phyloP scores from a whole-genome alignment of 495 filamentous ascomycete genomes.

The Geoglossum glabrum region DNA sequence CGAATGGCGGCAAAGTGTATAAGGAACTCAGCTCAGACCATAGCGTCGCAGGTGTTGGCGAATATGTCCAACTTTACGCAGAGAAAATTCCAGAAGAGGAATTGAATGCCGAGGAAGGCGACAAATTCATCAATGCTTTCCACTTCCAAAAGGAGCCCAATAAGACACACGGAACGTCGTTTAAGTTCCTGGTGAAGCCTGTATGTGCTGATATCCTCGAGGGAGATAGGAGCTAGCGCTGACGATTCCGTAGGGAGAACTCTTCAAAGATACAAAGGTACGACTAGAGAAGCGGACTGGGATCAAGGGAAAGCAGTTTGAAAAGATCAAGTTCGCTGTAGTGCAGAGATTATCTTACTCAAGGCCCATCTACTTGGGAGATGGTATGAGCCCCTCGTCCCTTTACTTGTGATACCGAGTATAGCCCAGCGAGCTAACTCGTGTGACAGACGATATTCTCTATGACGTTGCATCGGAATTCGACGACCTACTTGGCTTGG shows the following conservation, averaged over 20 bases:
- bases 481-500: constrained; percentile 74
- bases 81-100: constrained; percentile 72
- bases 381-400: constrained; percentile 50
- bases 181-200: constrained; percentile 71
- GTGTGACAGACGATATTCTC: constrained; percentile 55
- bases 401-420: background rate
- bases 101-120: constrained; percentile 31
- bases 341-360: constrained; percentile 48
- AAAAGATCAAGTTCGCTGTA: constrained; percentile 93
- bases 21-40: constrained; percentile 45
- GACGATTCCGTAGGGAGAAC: constrained; percentile 39
- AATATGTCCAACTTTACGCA: constrained; percentile 67
- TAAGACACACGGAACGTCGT: constrained; percentile 67
- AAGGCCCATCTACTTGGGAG: constrained; percentile 61
- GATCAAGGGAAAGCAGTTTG: constrained; percentile 92
- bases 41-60: constrained; percentile 51
- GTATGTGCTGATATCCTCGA: constrained; percentile 26
- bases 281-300: constrained; percentile 75
- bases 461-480: constrained; percentile 43
- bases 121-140: constrained; percentile 51
- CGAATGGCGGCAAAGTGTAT: constrained; percentile 55
- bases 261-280: constrained; percentile 78
- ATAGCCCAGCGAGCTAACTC: background rate
- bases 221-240: constrained; percentile 12
- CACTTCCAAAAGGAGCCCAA: constrained; percentile 79